Base-by-base conservation (phyloP, 257 asterid genomes). In the Nicotiana undulata region DNA sequence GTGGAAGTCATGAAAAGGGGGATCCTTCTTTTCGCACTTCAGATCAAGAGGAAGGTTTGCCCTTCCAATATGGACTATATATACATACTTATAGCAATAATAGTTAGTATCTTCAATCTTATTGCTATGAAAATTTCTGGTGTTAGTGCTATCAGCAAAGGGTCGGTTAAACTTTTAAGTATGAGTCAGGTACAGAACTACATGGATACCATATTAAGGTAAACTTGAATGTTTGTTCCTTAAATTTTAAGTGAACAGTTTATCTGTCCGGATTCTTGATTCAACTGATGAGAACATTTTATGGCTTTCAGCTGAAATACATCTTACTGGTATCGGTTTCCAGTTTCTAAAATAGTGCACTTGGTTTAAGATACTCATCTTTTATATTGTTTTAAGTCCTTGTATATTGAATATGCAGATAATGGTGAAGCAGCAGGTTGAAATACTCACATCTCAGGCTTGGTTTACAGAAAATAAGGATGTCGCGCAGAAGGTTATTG, bases 391-490 rank as follows among this genome's bases (percentile, higher is more conserved):
- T 74, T 24, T 24, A 24, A 74, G 16, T 53, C 24, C 24, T 12
- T 74, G 0, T 49, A 74, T 74, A 26, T 16, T 51, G 79, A 74
- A 74, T 40, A 51, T 2, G 55, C 92, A 95, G 98, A 85, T 93
- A 70, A 78, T 84, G 64, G 95, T 92, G 63, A 91, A 90, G 85
- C 91, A 88, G 83, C 95, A 92, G 83, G 88, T 91, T 70, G 97
- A 92, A 81, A 83, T 89, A 83, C 92, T 92, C 24, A 94, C 98
- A 58, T 87, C 99, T 59, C 90, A 94, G 86, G 97, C 98, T 79
- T 96, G 99, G 98, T 85, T 83, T 82, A 87, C 97, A 58, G 90
- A 86, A 49, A 84, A 87, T 60, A 85, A 81, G 85, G 97, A 92
- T 85, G 96, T 96, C 78, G 84, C 86, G 83, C 84, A 84, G 70